phyloP scores from a whole-genome alignment of 306 rosid species.

The Begonia loranthoides region DNA sequence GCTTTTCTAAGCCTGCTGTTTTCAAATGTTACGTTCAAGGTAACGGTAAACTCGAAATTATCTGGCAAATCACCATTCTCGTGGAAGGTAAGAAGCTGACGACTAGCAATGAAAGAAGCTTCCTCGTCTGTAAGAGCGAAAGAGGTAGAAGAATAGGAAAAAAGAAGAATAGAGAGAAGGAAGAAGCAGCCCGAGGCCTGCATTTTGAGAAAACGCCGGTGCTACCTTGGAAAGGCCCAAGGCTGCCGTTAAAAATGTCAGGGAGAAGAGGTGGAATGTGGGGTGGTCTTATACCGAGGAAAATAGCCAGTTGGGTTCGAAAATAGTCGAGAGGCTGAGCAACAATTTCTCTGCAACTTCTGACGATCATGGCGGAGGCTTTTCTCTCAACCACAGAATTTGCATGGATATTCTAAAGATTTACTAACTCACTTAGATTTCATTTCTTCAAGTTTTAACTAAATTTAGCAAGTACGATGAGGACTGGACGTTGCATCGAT shows the following conservation, averaged over 20 bases:
- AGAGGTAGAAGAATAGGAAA: not conserved
- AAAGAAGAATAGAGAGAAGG: not conserved
- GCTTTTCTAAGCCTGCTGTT: not conserved
- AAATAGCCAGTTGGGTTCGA: not conserved
- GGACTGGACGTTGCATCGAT: not conserved
- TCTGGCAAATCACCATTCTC: not conserved
- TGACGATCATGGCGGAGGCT: not conserved
- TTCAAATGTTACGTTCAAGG: not conserved
- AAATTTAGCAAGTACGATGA: not conserved
- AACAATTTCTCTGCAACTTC: not conserved
- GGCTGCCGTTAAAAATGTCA: not conserved
- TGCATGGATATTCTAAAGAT: not conserved
- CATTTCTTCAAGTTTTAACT: not conserved
- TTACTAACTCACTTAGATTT: not conserved
- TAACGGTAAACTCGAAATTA: not conserved
- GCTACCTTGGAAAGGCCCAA: slow-evolving; percentile 1
- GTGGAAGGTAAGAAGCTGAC: not conserved
- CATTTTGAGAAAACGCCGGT: not conserved
- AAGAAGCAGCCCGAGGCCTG: slow-evolving; percentile 7
- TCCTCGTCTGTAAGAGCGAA: not conserved
- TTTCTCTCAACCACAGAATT: not conserved
- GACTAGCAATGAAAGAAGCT: not conserved
- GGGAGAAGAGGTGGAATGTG: not conserved
- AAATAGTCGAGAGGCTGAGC: not conserved
- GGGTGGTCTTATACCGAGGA: not conserved